Conservation (phyloP, 2,329 filamentous ascomycete genomes). For the Stagonosporopsis cucurbitacearum region DNA sequence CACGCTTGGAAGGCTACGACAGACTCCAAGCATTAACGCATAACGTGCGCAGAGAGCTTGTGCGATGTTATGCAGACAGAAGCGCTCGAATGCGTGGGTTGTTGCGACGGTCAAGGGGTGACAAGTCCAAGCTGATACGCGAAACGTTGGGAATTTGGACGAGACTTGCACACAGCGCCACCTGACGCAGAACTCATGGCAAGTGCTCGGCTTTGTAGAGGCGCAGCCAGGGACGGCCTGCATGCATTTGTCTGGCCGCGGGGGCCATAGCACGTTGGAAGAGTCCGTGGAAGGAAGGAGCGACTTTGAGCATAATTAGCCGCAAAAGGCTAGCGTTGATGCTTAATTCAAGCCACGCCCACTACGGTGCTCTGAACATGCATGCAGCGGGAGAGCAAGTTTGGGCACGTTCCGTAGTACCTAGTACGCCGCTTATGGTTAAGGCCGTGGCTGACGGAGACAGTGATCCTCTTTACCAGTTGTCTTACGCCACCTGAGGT, state of each 20-base stretch:
- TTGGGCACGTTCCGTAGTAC: constrained; percentile 18
- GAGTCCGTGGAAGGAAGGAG: constrained; percentile 27
- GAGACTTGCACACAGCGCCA: constrained; percentile 1
- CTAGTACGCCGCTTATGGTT: constrained; percentile 21
- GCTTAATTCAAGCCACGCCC: constrained; percentile 24
- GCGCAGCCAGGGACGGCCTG: constrained; percentile 12
- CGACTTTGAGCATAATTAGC: constrained; percentile 40
- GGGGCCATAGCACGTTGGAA: constrained; percentile 18
- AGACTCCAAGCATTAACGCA: constrained; percentile 38
- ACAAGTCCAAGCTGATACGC: constrained; percentile 42
- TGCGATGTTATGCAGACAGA: constrained; percentile 21
- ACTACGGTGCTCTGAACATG: constrained; percentile 14
- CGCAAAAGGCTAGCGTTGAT: constrained; percentile 28
- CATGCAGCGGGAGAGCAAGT: constrained; percentile 19
- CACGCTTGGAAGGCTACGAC: constrained; percentile 26
- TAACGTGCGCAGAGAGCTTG: constrained; percentile 13
- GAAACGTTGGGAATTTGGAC: constrained; percentile 31
- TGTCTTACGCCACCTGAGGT: constrained; percentile 5
- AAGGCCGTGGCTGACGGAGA: constrained; percentile 21
- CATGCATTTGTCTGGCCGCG: constrained; percentile 12
- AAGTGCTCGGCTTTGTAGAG: constrained; percentile 16
- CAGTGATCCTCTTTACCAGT: constrained; percentile 7
- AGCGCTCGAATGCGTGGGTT: constrained; percentile 38
- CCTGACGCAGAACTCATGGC: constrained; percentile 13
- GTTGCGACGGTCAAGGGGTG: constrained; percentile 43